Evolutionary conservation across 306 rosid species (phyloP).

Genomic region (Vigna radiata): DNA sequence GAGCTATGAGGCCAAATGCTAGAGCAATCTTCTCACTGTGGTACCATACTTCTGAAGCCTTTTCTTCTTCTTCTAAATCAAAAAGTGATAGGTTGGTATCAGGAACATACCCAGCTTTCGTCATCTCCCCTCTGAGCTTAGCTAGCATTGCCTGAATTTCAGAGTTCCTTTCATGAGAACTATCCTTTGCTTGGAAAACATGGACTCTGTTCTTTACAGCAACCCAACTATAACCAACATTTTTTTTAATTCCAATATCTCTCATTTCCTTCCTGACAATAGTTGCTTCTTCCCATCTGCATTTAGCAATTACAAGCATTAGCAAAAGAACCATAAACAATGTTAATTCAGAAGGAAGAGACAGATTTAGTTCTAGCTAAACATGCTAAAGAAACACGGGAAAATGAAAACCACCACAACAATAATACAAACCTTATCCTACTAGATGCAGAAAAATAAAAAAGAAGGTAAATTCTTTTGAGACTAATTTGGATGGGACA

Average conservation of each 20-base stretch:
- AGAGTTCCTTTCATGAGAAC: conserved; percentile 63
- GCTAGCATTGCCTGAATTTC: conserved; percentile 77
- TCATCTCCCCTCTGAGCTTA: conserved; percentile 62
- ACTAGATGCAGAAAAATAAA: conserved; percentile 1
- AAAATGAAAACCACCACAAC: conserved; percentile 17
- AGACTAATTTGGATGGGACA: not conserved
- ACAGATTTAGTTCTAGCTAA: not conserved
- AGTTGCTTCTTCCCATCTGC: conserved; percentile 96
- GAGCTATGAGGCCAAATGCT: conserved; percentile 75
- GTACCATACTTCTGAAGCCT: conserved; percentile 76
- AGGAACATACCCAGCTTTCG: conserved; percentile 71
- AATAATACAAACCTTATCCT: not conserved
- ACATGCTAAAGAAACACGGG: conserved; percentile 20
- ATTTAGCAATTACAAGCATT: conserved; percentile 36
- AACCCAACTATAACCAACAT: conserved; percentile 87
- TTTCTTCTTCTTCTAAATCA: conserved; percentile 84
- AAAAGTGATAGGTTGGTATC: conserved; percentile 73
- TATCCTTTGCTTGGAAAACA: conserved; percentile 81
- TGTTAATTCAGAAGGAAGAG: conserved; percentile 7
- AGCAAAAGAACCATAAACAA: conserved; percentile 30
- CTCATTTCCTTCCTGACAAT: conserved; percentile 77
- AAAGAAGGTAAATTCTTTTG: not conserved
- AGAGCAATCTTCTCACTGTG: conserved; percentile 90
- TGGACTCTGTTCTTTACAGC: conserved; percentile 67
- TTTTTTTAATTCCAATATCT: conserved; percentile 78